These are phyloP conservation scores for Daldinia eschscholtzii DNA, from an alignment of 2,329 filamentous ascomycete species.

Conservation along the genomic window DNA sequence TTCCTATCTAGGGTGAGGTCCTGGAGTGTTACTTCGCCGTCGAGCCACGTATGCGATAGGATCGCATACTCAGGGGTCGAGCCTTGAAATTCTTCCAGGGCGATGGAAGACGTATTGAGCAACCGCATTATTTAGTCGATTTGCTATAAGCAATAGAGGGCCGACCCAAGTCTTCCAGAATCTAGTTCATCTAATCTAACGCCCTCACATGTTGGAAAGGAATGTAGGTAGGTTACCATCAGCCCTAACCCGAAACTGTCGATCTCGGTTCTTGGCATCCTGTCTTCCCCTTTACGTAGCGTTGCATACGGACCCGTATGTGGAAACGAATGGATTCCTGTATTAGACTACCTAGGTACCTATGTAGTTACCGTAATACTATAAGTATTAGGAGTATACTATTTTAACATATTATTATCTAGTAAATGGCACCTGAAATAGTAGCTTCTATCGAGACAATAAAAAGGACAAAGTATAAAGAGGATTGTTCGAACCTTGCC, in stretches of 20 bases:
- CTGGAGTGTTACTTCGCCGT: conserved; percentile 4
- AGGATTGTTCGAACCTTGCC: too few relatives aligned
- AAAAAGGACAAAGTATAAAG: too few relatives aligned
- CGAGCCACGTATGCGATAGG: conserved; percentile 11
- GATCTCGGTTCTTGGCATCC: neutral
- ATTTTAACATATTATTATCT: too few relatives aligned
- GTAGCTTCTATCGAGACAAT: too few relatives aligned
- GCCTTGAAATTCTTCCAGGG: conserved; percentile 5
- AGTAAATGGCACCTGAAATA: too few relatives aligned
- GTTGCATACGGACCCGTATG: neutral
- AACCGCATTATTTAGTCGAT: neutral
- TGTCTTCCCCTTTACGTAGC: neutral
- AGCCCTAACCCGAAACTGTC: neutral
- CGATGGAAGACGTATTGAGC: neutral
- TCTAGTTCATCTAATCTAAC: neutral
- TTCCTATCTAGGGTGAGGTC: conserved; percentile 7
- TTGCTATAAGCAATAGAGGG: neutral
- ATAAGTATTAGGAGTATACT: too few relatives aligned
- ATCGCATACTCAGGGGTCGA: conserved; percentile 8
- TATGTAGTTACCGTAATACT: too few relatives aligned
- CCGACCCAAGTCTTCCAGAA: neutral
- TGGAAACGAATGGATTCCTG: neutral
- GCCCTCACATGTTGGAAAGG: neutral
- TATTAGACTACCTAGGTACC: neutral
- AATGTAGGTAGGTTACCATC: neutral